These are phyloP conservation scores for Alternaria triticina DNA, from an alignment of 2,329 filamentous ascomycete genomes.

Conservation along the genomic window DNA sequence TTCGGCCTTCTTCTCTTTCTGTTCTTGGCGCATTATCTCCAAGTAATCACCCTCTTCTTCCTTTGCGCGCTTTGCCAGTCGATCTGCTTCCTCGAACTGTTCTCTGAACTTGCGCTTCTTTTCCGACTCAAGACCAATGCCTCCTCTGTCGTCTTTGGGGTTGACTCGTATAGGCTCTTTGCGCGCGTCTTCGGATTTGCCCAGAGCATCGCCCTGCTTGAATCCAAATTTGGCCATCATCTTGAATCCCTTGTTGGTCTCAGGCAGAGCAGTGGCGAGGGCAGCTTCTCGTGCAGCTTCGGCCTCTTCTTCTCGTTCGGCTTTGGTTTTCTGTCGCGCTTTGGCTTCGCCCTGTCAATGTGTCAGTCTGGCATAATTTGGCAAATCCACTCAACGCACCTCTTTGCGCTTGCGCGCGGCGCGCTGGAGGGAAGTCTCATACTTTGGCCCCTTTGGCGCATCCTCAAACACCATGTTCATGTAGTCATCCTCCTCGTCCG, in stretches of 20 bases:
- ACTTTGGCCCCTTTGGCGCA: conserved; percentile 53
- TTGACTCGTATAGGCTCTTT: conserved; percentile 78
- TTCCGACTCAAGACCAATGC: conserved; percentile 83
- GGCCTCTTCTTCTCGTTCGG: conserved; percentile 78
- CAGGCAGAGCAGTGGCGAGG: conserved; percentile 73
- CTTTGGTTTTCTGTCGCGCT: conserved; percentile 71
- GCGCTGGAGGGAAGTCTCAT: conserved; percentile 69
- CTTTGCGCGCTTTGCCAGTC: conserved; percentile 51
- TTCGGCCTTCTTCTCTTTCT: conserved; percentile 59
- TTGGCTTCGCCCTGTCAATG: conserved; percentile 33
- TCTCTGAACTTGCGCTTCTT: conserved; percentile 73
- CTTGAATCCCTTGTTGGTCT: conserved; percentile 81
- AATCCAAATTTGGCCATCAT: conserved; percentile 99
- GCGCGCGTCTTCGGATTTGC: conserved; percentile 62
- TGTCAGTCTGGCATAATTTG: conserved; percentile 18
- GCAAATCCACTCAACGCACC: conserved; percentile 36
- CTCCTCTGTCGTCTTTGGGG: conserved; percentile 79
- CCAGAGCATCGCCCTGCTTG: conserved; percentile 75
- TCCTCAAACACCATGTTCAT: conserved; percentile 94
- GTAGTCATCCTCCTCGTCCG: conserved; percentile 89
- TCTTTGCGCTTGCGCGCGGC: conserved; percentile 61
- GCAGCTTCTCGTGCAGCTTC: conserved; percentile 75
- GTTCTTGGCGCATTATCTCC: conserved; percentile 40
- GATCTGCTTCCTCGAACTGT: conserved; percentile 42
- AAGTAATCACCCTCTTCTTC: conserved; percentile 51